phyloP scores from a whole-genome alignment of 2,329 filamentous ascomycete genomes.

The Penicillium sp. region DNA sequence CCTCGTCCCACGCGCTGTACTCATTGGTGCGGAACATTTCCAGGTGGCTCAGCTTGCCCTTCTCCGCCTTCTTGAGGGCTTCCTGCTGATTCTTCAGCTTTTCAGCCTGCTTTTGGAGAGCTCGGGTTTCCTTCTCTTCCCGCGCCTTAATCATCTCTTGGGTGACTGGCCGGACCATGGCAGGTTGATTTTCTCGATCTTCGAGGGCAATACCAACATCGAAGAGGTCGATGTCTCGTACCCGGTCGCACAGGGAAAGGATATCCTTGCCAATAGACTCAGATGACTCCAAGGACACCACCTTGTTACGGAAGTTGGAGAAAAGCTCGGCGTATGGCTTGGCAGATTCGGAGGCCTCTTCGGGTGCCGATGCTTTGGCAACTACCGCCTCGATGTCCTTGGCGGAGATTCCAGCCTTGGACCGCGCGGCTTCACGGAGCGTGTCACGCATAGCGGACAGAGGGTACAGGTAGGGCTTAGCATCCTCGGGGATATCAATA shows the following conservation, averaged over 20 bases:
- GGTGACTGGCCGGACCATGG: constrained; percentile 69
- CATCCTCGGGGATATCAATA: constrained; percentile 60
- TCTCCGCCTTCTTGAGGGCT: constrained; percentile 52
- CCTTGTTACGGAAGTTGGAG: constrained; percentile 42
- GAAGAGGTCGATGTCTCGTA: constrained; percentile 79
- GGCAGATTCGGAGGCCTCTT: constrained; percentile 29
- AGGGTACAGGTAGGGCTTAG: constrained; percentile 62
- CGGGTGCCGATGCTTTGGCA: constrained; percentile 26
- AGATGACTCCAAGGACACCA: constrained; percentile 39
- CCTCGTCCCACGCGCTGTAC: constrained; percentile 77
- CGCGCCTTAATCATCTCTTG: constrained; percentile 56
- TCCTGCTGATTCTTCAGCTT: constrained; percentile 60
- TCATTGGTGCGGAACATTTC: constrained; percentile 61
- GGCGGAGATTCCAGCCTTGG: constrained; percentile 44
- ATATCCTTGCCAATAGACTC: constrained; percentile 68
- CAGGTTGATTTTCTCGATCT: constrained; percentile 68
- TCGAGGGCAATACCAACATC: constrained; percentile 85
- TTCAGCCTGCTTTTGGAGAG: constrained; percentile 52
- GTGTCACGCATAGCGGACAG: constrained; percentile 58
- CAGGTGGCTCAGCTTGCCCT: constrained; percentile 57
- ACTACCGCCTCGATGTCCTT: constrained; percentile 43
- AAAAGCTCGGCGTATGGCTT: constrained; percentile 52
- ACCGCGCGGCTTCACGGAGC: constrained; percentile 57
- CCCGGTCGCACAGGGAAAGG: constrained; percentile 72
- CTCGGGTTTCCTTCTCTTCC: constrained; percentile 54